These are phyloP conservation scores for Colletotrichum falcatum DNA, from an alignment of 2,329 filamentous ascomycete genomes.

Conservation along the genomic window DNA sequence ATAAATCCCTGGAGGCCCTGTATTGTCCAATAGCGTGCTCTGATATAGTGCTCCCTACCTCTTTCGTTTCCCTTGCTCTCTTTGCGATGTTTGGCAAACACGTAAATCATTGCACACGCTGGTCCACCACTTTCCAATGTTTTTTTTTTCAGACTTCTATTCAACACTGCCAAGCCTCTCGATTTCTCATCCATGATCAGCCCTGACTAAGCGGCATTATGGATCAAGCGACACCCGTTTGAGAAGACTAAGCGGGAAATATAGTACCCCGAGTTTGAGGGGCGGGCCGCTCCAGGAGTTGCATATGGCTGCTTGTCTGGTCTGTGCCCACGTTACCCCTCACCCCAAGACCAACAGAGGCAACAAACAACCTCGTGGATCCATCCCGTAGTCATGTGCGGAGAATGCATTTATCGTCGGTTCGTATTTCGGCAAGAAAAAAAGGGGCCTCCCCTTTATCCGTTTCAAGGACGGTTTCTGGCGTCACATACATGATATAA, in stretches of 20 bases:
- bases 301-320: too few relatives aligned
- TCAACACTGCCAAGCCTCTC: too few relatives aligned
- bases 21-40: too few relatives aligned
- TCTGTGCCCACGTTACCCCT: conserved; percentile 3
- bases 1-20: too few relatives aligned
- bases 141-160: not conserved
- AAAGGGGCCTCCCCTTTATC: too few relatives aligned
- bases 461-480: not conserved
- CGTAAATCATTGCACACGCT: not conserved
- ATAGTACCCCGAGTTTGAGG: too few relatives aligned
- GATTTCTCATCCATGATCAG: too few relatives aligned
- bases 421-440: not conserved
- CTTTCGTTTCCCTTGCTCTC: not conserved
- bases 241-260: too few relatives aligned
- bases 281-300: too few relatives aligned
- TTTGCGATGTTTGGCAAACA: not conserved
- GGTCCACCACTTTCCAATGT: not conserved
- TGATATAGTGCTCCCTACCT: too few relatives aligned
- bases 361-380: not conserved
- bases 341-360: not conserved
- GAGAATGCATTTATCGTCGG: not conserved
- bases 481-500: not conserved
- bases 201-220: too few relatives aligned
- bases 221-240: too few relatives aligned
- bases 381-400: not conserved